phyloP scores from a whole-genome alignment of 179 eudicot species.

The Sideroxylon spinosum region DNA sequence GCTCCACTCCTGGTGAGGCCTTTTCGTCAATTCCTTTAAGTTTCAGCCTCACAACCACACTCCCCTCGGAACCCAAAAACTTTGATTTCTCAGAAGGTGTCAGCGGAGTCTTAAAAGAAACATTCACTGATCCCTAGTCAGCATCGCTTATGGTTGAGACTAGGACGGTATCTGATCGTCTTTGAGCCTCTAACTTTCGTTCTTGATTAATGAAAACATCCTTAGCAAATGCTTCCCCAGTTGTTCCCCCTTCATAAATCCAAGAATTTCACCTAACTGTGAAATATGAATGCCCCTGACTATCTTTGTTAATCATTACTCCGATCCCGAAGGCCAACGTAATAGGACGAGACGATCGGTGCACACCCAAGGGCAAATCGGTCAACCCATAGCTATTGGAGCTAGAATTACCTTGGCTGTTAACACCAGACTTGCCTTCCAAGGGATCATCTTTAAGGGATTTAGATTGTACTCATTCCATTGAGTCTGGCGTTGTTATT shows the following conservation, averaged over 20 bases:
- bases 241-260: slow-evolving; percentile 57
- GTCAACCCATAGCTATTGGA: no score
- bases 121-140: no score
- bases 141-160: no score
- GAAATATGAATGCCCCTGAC: slow-evolving; percentile 39
- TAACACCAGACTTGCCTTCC: no score
- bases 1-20: slow-evolving; percentile 63
- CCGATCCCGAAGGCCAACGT: slow-evolving; percentile 43
- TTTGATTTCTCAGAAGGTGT: no score
- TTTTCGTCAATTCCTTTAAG: slow-evolving; percentile 44
- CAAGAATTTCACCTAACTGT: slow-evolving; percentile 20
- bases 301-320: slow-evolving; percentile 35
- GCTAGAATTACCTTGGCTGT: no score
- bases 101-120: no score
- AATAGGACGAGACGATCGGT: neutral
- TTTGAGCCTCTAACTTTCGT: slow-evolving; percentile 63
- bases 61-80: no score
- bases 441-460: no score
- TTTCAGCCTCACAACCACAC: slow-evolving; percentile 43
- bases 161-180: no score
- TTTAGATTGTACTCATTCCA: no score
- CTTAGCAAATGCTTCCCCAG: slow-evolving; percentile 61
- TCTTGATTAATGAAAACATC: slow-evolving; percentile 58
- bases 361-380: no score
- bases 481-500: slow-evolving; percentile 24